Percentiles rank a stretch among this genome's conserved stretches.
Conservation (phyloP, 2,329 filamentous ascomycete species). For the Ophiocordyceps australis region DNA sequence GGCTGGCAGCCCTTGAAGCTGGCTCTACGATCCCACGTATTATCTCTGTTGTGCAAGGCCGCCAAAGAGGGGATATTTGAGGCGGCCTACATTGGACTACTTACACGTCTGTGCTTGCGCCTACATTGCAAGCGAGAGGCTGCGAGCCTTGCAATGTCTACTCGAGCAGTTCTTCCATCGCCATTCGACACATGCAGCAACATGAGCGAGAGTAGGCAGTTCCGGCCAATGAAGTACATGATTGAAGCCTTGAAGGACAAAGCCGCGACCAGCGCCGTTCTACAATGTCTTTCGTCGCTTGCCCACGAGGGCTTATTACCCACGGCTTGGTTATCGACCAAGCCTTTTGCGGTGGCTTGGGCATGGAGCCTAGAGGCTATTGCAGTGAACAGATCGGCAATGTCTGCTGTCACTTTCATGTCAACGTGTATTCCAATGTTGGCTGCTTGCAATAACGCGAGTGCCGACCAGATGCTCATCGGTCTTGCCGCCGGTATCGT, state of each 20-base stretch:
- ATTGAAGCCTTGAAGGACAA: conserved; percentile 3
- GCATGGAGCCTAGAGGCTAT: conserved; percentile 8
- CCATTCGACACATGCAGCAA: conserved; percentile 4
- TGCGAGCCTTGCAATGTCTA: conserved; percentile 6
- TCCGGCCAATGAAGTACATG: conserved; percentile 7
- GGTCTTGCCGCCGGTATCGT: conserved; percentile 13
- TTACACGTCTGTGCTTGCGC: conserved; percentile 12
- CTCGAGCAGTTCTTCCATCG: conserved; percentile 4
- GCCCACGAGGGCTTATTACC: conserved; percentile 6
- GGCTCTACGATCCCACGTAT: conserved; percentile 13
- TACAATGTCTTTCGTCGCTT: conserved; percentile 8
- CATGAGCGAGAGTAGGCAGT: conserved; percentile 4
- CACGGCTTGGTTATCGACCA: conserved; percentile 8
- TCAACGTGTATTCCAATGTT: conserved; percentile 8
- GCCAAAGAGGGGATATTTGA: conserved; percentile 12
- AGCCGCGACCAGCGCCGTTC: conserved; percentile 3
- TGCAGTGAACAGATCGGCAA: conserved; percentile 5
- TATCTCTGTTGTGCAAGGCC: conserved; percentile 11
- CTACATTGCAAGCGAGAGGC: conserved; percentile 11
- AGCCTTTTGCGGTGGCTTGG: conserved; percentile 9
- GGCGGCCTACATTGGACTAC: conserved; percentile 8
- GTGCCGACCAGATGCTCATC: conserved; percentile 10
- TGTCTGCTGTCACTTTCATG: conserved; percentile 7
- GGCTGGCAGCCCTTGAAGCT: conserved; percentile 17
- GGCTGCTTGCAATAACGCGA: conserved; percentile 3